Conservation (phyloP, 495 filamentous ascomycete species). For the Xylona heveae region DNA sequence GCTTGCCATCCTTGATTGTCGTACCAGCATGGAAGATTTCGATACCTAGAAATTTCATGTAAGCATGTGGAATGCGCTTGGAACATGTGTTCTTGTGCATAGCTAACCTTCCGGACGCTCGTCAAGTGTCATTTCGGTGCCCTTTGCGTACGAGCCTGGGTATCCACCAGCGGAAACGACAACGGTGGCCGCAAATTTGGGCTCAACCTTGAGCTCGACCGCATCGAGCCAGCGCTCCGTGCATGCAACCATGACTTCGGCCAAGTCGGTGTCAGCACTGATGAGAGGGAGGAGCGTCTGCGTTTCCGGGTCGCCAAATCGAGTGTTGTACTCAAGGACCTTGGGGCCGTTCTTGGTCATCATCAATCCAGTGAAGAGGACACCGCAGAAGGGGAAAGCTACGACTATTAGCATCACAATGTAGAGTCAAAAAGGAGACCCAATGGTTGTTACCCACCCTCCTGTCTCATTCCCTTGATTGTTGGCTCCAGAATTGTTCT, state of each 20-base stretch:
- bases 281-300: conserved; percentile 79
- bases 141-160: conserved; percentile 71
- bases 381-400: conserved; percentile 57
- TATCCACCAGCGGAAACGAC: conserved; percentile 92
- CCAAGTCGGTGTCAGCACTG: conserved; percentile 61
- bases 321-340: conserved; percentile 89
- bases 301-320: conserved; percentile 90
- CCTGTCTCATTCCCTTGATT: conserved; percentile 67
- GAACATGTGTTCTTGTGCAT: neutral
- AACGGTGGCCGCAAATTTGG: conserved; percentile 64
- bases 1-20: conserved; percentile 31
- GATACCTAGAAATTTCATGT: conserved; percentile 17
- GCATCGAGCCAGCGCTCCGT: conserved; percentile 50
- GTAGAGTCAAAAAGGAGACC: conserved; percentile 4
- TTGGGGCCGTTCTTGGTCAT: conserved; percentile 74
- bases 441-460: conserved; percentile 24
- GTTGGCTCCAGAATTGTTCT: conserved; percentile 72
- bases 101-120: conserved; percentile 20
- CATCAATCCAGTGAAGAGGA: conserved; percentile 93
- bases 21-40: conserved; percentile 92
- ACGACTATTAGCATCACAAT: neutral
- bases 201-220: conserved; percentile 42
- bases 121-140: conserved; percentile 45
- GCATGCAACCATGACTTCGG: conserved; percentile 78
- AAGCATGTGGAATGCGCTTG: neutral